Evolutionary conservation across 345 rosid genomes (phyloP), one percentile per base, ranked within the genome.

Genomic region (Eucalyptus rudis): DNA sequence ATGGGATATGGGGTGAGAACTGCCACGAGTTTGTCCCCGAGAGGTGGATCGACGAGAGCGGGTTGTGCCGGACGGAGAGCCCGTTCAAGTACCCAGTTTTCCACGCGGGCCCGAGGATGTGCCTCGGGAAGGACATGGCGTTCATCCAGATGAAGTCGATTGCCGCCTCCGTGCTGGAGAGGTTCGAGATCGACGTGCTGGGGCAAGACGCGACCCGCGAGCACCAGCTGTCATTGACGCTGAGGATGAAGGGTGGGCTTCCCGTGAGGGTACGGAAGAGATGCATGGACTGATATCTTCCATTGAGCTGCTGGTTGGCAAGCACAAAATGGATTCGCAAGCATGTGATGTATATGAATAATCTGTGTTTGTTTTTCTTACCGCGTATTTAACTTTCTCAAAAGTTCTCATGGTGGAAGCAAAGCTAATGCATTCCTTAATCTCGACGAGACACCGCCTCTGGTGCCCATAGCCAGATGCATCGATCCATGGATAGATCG

Each of bases 41-140:
- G 40, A 90, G 95, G 68, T 93, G 94, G 94, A 89, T 93, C 24
- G 92, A 89, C 17, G 59, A 49, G 64, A 29, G 44, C 25, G 44
- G 64, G 68, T 29, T 19, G 87, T 90, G 90, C 62, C 89, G 79
- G 87, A 90, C 86, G 45, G 94, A 92, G 88, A 93, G 91, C 43
- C 91, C 94, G 5, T 91, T 92, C 88, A 88, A 88, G 81, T 93
- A 91, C 71, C 90, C 92, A 14, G 90, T 91, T 8, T 93, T 93
- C 87, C 93, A 92, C 49, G 95, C 91, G 1, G 94, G 94, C 22
- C 95, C 95, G 4, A 92, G 95, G 90, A 91, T 90, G 87, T 93
- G 95, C 79, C 47, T 92, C 4, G 94, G 95, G 45, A 92, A 92
- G 87, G 94, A 92, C 47, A 86, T 92, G 89, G 94, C 93, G 10